These are phyloP conservation scores for Myrica gale DNA, from an alignment of 306 rosid species.

Conservation along the genomic window DNA sequence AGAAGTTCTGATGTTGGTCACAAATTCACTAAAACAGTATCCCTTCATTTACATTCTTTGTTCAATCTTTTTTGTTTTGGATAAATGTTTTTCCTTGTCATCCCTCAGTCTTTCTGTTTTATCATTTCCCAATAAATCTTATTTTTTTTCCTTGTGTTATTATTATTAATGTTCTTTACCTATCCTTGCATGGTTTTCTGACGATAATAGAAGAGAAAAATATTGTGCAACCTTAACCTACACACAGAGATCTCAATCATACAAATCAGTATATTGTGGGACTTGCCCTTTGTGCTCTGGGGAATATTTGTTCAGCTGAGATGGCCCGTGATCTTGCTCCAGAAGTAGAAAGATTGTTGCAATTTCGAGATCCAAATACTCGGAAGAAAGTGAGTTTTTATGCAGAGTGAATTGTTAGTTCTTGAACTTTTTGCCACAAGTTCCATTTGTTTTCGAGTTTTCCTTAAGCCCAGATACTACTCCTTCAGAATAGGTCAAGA, in stretches of 20 bases:
- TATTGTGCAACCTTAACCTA: slow-evolving; percentile 57
- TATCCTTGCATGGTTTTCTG: slow-evolving; percentile 16
- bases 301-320: slow-evolving; percentile 98
- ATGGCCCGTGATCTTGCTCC: slow-evolving; percentile 99
- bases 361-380: slow-evolving; percentile 92
- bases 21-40: slow-evolving; percentile 98
- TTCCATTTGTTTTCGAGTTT: slow-evolving; percentile 1
- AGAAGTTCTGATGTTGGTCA: slow-evolving; percentile 98
- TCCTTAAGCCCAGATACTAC: not conserved
- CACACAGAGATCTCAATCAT: slow-evolving; percentile 93
- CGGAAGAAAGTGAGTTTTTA: slow-evolving; percentile 72
- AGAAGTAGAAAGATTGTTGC: slow-evolving; percentile 87
- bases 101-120: slow-evolving; percentile 18
- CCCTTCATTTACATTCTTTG: slow-evolving; percentile 28
- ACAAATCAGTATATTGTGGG: slow-evolving; percentile 95
- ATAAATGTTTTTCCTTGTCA: slow-evolving; percentile 16
- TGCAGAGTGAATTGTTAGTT: slow-evolving; percentile 4
- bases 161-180: not conserved
- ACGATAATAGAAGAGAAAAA: slow-evolving; percentile 27
- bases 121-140: not conserved
- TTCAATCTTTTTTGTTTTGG: not conserved
- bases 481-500: not conserved
- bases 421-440: not conserved
- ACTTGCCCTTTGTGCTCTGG: slow-evolving; percentile 98
- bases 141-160: not conserved